Evolutionary conservation across 139 green algal genomes (phyloP).

Genomic region (Coelastrella sp.): DNA sequence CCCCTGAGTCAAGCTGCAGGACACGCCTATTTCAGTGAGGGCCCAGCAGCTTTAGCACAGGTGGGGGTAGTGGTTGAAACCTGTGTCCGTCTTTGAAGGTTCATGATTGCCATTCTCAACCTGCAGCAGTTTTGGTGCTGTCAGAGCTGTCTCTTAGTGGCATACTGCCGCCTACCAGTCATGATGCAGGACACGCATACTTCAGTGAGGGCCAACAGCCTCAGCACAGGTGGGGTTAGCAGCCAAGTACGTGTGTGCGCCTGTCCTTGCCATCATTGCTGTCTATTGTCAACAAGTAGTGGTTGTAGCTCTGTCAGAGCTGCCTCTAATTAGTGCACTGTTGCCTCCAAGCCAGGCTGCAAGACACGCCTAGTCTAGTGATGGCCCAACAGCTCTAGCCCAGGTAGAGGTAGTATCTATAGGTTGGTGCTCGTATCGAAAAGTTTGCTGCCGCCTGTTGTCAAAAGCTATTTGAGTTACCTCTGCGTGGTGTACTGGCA

Average conservation of each 20-base stretch:
- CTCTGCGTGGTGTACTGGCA: slow-evolving; percentile 69
- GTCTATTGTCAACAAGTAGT: no score
- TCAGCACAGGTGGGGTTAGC: slow-evolving; percentile 68
- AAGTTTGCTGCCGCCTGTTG: no score
- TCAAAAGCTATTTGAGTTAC: slow-evolving; percentile 84
- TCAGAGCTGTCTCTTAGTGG: no score
- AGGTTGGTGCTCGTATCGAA: no score
- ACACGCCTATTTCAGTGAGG: slow-evolving; percentile 74
- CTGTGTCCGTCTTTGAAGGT: no score
- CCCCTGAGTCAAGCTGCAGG: slow-evolving; percentile 75
- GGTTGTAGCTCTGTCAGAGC: no score
- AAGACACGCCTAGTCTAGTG: slow-evolving; percentile 76
- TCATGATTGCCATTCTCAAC: no score
- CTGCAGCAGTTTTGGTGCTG: no score
- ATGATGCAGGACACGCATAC: slow-evolving; percentile 71
- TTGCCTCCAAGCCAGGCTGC: slow-evolving; percentile 68
- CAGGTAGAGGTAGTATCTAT: slow-evolving; percentile 42
- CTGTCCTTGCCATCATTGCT: no score
- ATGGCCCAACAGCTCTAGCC: slow-evolving; percentile 65
- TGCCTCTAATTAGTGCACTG: slow-evolving; percentile 77
- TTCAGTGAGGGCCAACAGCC: slow-evolving; percentile 72
- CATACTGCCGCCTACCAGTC: no score
- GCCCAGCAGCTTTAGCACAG: slow-evolving; percentile 63
- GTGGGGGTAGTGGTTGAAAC: slow-evolving; percentile 76
- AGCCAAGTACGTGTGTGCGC: no score